Base-by-base conservation (phyloP, 2,329 filamentous ascomycete species). In the Calonectria montana region DNA sequence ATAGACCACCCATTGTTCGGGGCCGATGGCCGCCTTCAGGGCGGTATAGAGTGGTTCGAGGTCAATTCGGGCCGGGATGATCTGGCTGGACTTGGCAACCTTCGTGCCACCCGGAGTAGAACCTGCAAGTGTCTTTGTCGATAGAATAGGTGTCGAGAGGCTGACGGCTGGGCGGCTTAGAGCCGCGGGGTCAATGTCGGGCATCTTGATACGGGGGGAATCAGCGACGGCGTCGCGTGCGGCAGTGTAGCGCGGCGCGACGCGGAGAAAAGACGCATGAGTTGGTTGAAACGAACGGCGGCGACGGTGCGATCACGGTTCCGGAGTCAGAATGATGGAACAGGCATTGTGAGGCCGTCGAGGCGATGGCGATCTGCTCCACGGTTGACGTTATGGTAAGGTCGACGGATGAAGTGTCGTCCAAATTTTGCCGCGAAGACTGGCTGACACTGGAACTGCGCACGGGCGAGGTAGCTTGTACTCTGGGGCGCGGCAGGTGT, bases 161-260 rank as follows among this genome's bases (percentile, higher is more conserved):
- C 84, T 88, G 81, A 88, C 82, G 59, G 90, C 84, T 73, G 90
- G 89, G 79, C 91, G 90, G 86, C 90, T 92, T 79, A 93, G 83
- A 75, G 91, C 91, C 85, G 91, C 90, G 80, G 91, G 91, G 86
- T 93, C 91, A 84, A 93, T 93, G 84, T 93, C 91, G 79, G 91
- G 91, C 91, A 93, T 93, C 76, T 79, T 80, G 79, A 77, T 73
- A 73, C 68, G 74, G 75, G 75, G 74, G 73, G 78, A 74, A 74
- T 78, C 76, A 80, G 76, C 76, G 79, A 77, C 78, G 73, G 76
- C 77, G 86, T 87, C 87, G 88, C 87, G 86, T 84, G 84, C 85
- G 82, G 82, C 82, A 80, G 78, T 81, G 74, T 75, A 82, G 85
- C 85, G 83, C 85, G 82, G 85, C 85, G 84, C 85, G 81, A 81